phyloP scores from a whole-genome alignment of 1,284 basidiomycete species.

The Cutaneotrichosporon arboriforme region DNA sequence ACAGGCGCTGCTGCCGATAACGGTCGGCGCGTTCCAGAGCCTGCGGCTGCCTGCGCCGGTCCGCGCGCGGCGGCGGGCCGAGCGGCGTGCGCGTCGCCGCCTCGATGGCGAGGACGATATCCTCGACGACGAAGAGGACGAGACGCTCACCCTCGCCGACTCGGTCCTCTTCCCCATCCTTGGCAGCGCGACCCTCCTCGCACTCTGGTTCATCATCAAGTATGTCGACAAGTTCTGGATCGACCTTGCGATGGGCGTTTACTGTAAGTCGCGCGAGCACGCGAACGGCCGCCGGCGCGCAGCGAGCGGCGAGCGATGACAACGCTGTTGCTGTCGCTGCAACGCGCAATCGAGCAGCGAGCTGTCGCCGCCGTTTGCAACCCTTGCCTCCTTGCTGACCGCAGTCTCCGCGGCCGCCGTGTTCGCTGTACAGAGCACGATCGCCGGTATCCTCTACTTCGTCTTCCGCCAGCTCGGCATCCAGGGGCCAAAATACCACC shows the following conservation, averaged over 20 bases:
- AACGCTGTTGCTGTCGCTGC: too few relatives aligned
- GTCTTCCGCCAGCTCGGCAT: conserved; percentile 18
- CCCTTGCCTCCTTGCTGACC: conserved; percentile 58
- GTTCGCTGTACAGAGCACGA: conserved; percentile 44
- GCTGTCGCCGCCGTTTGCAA: too few relatives aligned
- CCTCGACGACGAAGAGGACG: conserved; percentile 39
- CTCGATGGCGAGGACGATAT: conserved; percentile 24
- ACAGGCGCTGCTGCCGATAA: conserved; percentile 44
- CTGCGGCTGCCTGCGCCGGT: conserved; percentile 26
- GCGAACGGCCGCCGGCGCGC: too few relatives aligned
- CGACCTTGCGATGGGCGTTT: conserved; percentile 55
- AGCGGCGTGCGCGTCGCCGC: conserved; percentile 14
- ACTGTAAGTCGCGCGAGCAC: conserved; percentile 55
- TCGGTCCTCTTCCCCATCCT: conserved; percentile 43
- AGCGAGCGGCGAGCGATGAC: too few relatives aligned
- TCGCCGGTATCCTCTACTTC: conserved; percentile 28
- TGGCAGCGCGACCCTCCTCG: conserved; percentile 39
- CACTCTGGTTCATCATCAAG: conserved; percentile 45
- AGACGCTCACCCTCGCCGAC: conserved; percentile 41
- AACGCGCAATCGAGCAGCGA: too few relatives aligned
- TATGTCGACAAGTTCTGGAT: conserved; percentile 78
- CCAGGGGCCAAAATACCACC: conserved; percentile 34
- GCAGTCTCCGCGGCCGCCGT: conserved; percentile 45
- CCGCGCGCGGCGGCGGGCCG: conserved; percentile 2
- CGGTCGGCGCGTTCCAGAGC: conserved; percentile 45